Percentiles rank a stretch among this genome's conserved stretches.
These are phyloP conservation scores for Triangularia setosa DNA, from an alignment of 2,329 filamentous ascomycete genomes.

Conservation along the genomic window DNA sequence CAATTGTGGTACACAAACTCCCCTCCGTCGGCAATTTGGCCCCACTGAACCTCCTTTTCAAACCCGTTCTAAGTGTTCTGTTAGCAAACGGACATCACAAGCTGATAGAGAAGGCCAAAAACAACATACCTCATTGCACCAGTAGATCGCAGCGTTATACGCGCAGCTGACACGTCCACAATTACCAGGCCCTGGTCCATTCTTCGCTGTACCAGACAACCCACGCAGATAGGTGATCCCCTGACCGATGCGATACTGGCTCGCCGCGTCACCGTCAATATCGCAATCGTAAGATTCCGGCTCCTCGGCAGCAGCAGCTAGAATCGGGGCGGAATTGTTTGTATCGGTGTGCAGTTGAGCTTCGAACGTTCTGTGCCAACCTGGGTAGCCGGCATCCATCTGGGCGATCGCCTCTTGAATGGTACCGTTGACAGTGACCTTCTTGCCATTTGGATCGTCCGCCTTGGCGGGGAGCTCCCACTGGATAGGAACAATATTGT, in stretches of 20 bases:
- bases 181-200: constrained; percentile 18
- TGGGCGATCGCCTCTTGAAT: constrained; percentile 19
- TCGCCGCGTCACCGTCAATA: neutral
- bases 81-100: neutral
- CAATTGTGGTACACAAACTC: neutral
- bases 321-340: neutral
- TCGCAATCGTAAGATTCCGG: neutral
- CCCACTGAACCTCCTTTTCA: neutral
- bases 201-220: neutral
- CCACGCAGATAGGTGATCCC: constrained; percentile 19
- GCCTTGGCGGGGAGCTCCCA: constrained; percentile 20
- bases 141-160: constrained; percentile 19
- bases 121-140: constrained; percentile 24
- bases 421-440: constrained; percentile 19
- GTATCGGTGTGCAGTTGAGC: neutral
- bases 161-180: constrained; percentile 25
- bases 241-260: neutral
- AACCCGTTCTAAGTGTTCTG: neutral
- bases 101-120: neutral
- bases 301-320: neutral
- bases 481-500: neutral
- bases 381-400: constrained; percentile 17
- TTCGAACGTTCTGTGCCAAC: constrained; percentile 18
- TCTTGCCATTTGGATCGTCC: constrained; percentile 5
- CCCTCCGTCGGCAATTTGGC: neutral